Evolutionary conservation across 176 grass and related monocot species (phyloP), one percentile per base, ranked within the genome.

Genomic region (Eragrostis nindensis): DNA sequence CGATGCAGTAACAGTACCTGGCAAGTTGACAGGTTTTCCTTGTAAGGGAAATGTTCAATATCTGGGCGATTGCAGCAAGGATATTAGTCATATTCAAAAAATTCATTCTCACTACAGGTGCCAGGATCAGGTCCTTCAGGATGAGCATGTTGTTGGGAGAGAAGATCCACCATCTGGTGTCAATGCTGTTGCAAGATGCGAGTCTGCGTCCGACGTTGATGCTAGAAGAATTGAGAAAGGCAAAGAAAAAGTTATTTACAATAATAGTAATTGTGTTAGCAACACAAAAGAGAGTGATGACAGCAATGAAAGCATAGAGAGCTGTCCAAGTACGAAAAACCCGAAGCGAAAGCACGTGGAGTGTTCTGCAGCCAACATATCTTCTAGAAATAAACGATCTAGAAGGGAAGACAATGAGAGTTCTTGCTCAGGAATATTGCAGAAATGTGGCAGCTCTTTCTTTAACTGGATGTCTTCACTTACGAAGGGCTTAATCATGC

Each of bases 391-490:
- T 61, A 98, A 94, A 87, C 87, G 79, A 74, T 75, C 26, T 41
- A 93, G 84, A 85, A 84, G 61, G 45, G 90, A 89, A 75, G 77
- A 80, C 38, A 89, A 92, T 60, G 81, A 73, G 57, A 86, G 81
- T 71, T 78, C 89, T 61, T 78, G 78, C 36, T 82, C 83, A 54
- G 89, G 68, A 71, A 73, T 88, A 59, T 73, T 91, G 42, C 47
- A 74, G 18, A 78, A 82, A 79, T 86, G 90, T 73, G 86, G 78
- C 36, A 91, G 76, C 55, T 93, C 92, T 53, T 98, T 98, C 86
- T 77, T 93, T 73, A 94, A 98, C 75, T 98, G 95, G 95, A 94
- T 98, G 74, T 95, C 95, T 54, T 75, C 88, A 21, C 87, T 98
- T 45, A 86, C 90, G 27, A 95, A 90, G 70, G 88, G 86, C 19